phyloP scores from a whole-genome alignment of 2,329 filamentous ascomycete species.

The Zasmidium cellare region DNA sequence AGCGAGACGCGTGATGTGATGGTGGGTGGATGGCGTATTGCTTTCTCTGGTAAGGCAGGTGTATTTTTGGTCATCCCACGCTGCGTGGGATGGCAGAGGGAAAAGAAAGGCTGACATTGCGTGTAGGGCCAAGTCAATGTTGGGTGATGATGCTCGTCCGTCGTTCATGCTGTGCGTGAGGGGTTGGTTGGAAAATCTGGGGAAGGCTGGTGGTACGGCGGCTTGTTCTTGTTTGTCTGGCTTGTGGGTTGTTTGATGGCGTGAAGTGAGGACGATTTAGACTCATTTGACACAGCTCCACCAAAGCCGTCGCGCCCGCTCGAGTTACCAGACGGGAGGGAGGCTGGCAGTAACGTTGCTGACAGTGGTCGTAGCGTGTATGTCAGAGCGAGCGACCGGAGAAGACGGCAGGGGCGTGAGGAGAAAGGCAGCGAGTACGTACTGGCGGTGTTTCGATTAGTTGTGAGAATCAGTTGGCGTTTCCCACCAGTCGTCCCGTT shows the following conservation, averaged over 20 bases:
- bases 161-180: neutral
- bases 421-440: neutral
- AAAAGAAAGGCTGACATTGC: neutral
- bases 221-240: neutral
- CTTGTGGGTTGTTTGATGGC: neutral
- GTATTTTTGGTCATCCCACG: neutral
- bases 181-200: neutral
- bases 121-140: neutral
- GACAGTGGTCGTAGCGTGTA: too few relatives aligned
- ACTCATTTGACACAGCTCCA: neutral
- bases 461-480: conserved; percentile 13
- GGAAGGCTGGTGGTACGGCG: neutral
- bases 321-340: neutral
- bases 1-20: neutral
- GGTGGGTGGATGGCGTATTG: neutral
- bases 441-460: conserved; percentile 10
- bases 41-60: neutral
- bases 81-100: neutral
- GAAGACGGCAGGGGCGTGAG: neutral
- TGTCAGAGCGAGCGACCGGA: neutral
- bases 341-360: too few relatives aligned
- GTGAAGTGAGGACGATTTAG: neutral
- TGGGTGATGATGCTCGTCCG: neutral
- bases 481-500: too few relatives aligned
- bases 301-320: neutral